Percentiles rank a stretch among this genome's conserved stretches.
Evolutionary conservation across 225 moss, liverwort and hornwort species (phyloP).

Genomic region (Anthoceros angustus): DNA sequence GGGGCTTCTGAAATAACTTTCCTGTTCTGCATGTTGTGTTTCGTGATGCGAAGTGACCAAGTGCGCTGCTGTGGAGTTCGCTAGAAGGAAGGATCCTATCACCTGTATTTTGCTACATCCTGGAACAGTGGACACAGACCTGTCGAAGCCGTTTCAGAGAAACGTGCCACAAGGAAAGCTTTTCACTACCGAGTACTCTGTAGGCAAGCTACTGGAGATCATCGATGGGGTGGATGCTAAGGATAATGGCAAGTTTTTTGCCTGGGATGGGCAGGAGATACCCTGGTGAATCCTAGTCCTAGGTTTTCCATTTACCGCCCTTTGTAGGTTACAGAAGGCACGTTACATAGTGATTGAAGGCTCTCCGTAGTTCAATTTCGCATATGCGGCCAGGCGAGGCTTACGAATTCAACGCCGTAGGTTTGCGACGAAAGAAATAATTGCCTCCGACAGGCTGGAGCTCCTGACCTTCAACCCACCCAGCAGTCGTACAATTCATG

Average conservation of each 20-base stretch:
- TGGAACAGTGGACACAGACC: conserved; percentile 81
- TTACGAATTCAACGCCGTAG: no score
- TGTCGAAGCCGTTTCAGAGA: conserved; percentile 89
- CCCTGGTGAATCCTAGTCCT: conserved; percentile 31
- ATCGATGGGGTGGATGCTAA: conserved; percentile 38
- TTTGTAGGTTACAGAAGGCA: no score
- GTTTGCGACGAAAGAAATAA: no score
- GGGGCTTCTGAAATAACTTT: not conserved
- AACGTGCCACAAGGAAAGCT: conserved; percentile 78
- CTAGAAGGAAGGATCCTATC: conserved; percentile 61
- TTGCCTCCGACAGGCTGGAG: no score
- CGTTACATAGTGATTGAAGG: no score
- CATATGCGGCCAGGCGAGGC: no score
- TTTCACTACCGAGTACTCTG: conserved; percentile 64
- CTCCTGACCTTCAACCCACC: no score
- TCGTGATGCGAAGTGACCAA: conserved; percentile 53
- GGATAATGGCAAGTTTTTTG: conserved; percentile 78
- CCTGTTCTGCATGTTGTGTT: not conserved
- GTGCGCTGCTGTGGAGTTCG: conserved; percentile 75
- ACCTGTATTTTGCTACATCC: conserved; percentile 76
- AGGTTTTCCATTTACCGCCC: no score
- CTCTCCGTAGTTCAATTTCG: no score
- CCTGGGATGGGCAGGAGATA: conserved; percentile 87
- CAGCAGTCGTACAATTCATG: no score
- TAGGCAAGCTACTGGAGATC: conserved; percentile 48